Base-by-base conservation (phyloP, 139 green algal species). In the Chlorella sp. region DNA sequence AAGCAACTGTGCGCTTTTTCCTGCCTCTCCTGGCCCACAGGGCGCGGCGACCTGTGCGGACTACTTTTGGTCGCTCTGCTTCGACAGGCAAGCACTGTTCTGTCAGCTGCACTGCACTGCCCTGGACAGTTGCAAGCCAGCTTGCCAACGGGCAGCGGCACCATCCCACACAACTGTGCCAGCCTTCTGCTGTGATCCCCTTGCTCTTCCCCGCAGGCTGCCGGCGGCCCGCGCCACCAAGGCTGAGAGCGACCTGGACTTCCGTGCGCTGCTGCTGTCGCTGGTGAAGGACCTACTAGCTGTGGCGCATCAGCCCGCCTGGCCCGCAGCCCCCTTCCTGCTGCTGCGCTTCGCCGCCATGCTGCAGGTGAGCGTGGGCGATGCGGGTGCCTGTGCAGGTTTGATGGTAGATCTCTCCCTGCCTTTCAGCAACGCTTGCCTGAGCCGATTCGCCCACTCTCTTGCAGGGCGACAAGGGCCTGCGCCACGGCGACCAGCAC, bases 201-300 rank as follows among this genome's bases (percentile, higher is more conserved):
- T n/a, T n/a, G n/a, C n/a, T n/a, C n/a, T n/a, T n/a, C n/a, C 26
- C 51, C 67, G 21, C 88, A 93, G 89, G 80, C 81, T 96, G 60
- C 88, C 89, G 7, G 21, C 73, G 17, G 87, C 87, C 20, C 87
- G 88, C 12, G 88, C 78, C 25, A 12, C 73, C 18, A 90, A 91
- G 41, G 36, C 65, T 16, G 90, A 96, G 60, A 78, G 63, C 6
- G 87, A 91, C 55, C 18, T 68, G 4, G 93, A 96, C 65, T 68
- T 94, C 11, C 86, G 87, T n/a, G 72, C 78, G 3, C 78, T 94
- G 41, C 55, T 95, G 55, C 88, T 94, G 44, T 83, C 87, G 18
- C 74, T 97, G n/a, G 56, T 95, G 21, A 60, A 81, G 84, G 94
- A 97, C 65, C 68, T 98, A 44, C 84, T 95, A 62, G 80, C 83